phyloP scores from a whole-genome alignment of 495 filamentous ascomycete genomes.

The Xylaria sp. region DNA sequence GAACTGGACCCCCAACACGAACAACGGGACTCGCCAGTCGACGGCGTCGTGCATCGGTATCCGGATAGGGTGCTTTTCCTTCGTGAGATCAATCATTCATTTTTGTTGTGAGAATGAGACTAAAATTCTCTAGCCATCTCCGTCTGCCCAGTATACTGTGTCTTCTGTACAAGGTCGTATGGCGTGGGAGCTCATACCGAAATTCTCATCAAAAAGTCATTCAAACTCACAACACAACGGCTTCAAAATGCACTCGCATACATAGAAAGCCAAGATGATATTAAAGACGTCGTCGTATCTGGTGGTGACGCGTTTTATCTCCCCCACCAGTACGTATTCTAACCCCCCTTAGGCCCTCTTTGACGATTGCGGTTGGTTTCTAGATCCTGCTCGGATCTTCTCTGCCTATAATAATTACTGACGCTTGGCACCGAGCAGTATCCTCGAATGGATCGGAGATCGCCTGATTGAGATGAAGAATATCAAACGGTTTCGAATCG shows the following conservation, averaged over 20 bases:
- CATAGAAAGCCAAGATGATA: slow-evolving; percentile 52
- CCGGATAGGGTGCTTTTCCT: slow-evolving; percentile 65
- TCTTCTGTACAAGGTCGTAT: slow-evolving; percentile 66
- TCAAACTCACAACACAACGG: slow-evolving; percentile 48
- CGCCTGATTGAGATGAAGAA: slow-evolving; percentile 48
- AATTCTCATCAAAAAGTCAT: slow-evolving; percentile 53
- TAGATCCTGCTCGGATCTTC: too few relatives aligned
- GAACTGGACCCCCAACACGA: slow-evolving; percentile 58
- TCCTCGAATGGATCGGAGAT: slow-evolving; percentile 49
- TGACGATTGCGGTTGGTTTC: too few relatives aligned
- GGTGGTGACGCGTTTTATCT: slow-evolving; percentile 65
- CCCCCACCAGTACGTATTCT: slow-evolving; percentile 29
- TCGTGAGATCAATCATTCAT: slow-evolving; percentile 45
- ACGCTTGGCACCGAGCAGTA: not conserved
- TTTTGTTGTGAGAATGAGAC: not conserved
- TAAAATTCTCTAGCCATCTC: slow-evolving; percentile 50
- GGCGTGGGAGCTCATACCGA: slow-evolving; percentile 60
- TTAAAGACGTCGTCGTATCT: slow-evolving; percentile 64
- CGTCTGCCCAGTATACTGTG: slow-evolving; percentile 65
- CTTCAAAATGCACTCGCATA: slow-evolving; percentile 59
- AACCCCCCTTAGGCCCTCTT: too few relatives aligned
- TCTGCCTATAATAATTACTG: not conserved
- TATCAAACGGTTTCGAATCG: slow-evolving; percentile 61
- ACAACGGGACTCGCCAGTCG: slow-evolving; percentile 52
- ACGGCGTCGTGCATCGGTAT: slow-evolving; percentile 64